Evolutionary conservation across 768 basidiomycete species (phyloP).

Genomic region (Kondoa subrosea): DNA sequence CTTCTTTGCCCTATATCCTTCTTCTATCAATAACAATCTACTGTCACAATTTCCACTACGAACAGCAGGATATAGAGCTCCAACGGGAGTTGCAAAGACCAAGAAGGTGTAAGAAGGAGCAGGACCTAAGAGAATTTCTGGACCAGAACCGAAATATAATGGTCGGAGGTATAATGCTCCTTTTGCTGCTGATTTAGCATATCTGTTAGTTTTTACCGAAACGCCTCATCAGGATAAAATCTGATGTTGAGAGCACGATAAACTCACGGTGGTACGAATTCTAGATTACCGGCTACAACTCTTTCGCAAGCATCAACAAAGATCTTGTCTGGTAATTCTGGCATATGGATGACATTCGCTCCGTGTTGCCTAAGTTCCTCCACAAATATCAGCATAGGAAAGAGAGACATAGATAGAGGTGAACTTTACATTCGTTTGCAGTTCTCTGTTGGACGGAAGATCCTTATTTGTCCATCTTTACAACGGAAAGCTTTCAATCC

Average conservation of each 20-base stretch:
- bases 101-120: conserved; percentile 24
- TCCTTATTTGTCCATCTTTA: conserved; percentile 23
- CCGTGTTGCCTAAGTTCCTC: conserved; percentile 14
- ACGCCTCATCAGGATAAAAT: conserved; percentile 4
- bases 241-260: conserved; percentile 8
- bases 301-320: conserved; percentile 24
- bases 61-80: conserved; percentile 23
- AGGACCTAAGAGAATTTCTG: conserved; percentile 20
- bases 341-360: conserved; percentile 23
- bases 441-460: conserved; percentile 29
- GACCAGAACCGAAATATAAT: conserved; percentile 21
- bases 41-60: conserved; percentile 12
- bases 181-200: conserved; percentile 20
- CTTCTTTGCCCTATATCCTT: neutral
- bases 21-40: neutral
- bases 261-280: conserved; percentile 22
- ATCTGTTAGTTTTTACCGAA: neutral
- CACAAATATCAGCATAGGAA: neutral
- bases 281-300: conserved; percentile 24
- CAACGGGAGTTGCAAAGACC: conserved; percentile 24
- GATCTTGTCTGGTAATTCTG: conserved; percentile 21
- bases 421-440: conserved; percentile 17
- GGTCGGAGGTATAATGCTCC: conserved; percentile 21
- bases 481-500: conserved; percentile 27
- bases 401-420: too few species aligned